A percentile compares a stretch with the other conserved stretches of the same genome.
Evolutionary conservation across 257 asterid genomes (phyloP).

Genomic region (Scutellaria minor): DNA sequence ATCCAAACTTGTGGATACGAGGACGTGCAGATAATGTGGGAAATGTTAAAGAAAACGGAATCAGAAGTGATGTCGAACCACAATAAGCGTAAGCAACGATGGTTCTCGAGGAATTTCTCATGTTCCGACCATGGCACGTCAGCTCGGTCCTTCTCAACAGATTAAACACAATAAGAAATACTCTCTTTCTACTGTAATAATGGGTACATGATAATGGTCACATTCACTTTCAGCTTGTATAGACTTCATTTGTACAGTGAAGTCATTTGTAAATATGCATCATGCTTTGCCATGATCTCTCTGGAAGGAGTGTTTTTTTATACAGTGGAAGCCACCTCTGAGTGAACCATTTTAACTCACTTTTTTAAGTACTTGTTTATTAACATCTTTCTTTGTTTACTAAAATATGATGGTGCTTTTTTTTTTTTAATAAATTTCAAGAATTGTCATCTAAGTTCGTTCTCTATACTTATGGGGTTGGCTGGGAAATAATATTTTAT

Average conservation of each 20-base stretch:
- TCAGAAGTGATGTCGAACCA: slow-evolving; percentile 50
- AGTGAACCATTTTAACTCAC: neutral
- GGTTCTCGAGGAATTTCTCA: slow-evolving; percentile 59
- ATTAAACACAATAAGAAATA: slow-evolving; percentile 41
- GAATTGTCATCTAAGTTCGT: neutral
- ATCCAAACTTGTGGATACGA: slow-evolving; percentile 93
- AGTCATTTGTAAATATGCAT: slow-evolving; percentile 46
- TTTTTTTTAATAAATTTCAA: neutral
- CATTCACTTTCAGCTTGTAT: slow-evolving; percentile 32
- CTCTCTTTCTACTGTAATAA: slow-evolving; percentile 35
- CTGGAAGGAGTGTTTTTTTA: slow-evolving; percentile 28
- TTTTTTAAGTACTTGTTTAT: neutral
- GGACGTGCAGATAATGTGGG: slow-evolving; percentile 98
- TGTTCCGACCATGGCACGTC: slow-evolving; percentile 48
- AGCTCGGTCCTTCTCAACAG: slow-evolving; percentile 45
- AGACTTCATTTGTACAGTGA: slow-evolving; percentile 37
- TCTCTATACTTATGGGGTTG: neutral
- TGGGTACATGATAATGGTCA: slow-evolving; percentile 21
- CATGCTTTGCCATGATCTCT: slow-evolving; percentile 39
- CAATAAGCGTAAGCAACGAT: slow-evolving; percentile 54
- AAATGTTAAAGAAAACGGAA: slow-evolving; percentile 76
- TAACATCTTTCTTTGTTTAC: neutral
- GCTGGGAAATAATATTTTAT: neutral
- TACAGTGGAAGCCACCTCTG: slow-evolving; percentile 28
- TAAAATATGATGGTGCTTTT: too few relatives aligned